These are phyloP conservation scores for Mallotus japonicus DNA, from an alignment of 441 rosid genomes.

Conservation along the genomic window DNA sequence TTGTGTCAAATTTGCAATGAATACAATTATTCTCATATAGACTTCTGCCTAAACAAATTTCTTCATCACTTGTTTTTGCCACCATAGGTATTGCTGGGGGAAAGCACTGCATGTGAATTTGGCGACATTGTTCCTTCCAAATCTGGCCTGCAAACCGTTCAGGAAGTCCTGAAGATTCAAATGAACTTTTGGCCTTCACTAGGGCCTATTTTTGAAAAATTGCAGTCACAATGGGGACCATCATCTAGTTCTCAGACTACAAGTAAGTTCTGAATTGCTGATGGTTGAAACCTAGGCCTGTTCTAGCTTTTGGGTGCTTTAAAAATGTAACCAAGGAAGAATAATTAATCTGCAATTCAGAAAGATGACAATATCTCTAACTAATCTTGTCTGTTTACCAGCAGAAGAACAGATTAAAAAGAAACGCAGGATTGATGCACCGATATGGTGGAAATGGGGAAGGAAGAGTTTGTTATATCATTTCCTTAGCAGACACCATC, in stretches of 20 bases:
- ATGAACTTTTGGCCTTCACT: slow-evolving; percentile 77
- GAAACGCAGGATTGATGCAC: slow-evolving; percentile 43
- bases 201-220: slow-evolving; percentile 37
- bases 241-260: slow-evolving; percentile 31
- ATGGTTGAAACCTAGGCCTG: not conserved
- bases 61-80: slow-evolving; percentile 24
- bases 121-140: slow-evolving; percentile 52
- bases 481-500: slow-evolving; percentile 43
- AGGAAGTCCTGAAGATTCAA: slow-evolving; percentile 83
- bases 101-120: slow-evolving; percentile 41
- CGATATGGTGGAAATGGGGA: slow-evolving; percentile 76
- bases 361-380: slow-evolving; percentile 3
- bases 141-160: slow-evolving; percentile 65
- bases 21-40: not conserved
- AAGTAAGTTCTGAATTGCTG: slow-evolving; percentile 36
- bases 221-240: slow-evolving; percentile 59
- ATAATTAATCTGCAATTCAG: not conserved
- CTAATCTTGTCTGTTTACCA: slow-evolving; percentile 8
- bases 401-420: slow-evolving; percentile 55
- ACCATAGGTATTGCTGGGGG: slow-evolving; percentile 77
- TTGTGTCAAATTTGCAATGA: not conserved
- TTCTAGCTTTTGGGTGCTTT: not conserved
- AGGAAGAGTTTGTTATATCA: slow-evolving; percentile 58
- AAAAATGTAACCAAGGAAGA: not conserved
- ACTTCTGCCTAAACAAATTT: not conserved